These are phyloP conservation scores for Candida sp. DNA, from an alignment of 1,139 yeast genomes.

Conservation along the genomic window DNA sequence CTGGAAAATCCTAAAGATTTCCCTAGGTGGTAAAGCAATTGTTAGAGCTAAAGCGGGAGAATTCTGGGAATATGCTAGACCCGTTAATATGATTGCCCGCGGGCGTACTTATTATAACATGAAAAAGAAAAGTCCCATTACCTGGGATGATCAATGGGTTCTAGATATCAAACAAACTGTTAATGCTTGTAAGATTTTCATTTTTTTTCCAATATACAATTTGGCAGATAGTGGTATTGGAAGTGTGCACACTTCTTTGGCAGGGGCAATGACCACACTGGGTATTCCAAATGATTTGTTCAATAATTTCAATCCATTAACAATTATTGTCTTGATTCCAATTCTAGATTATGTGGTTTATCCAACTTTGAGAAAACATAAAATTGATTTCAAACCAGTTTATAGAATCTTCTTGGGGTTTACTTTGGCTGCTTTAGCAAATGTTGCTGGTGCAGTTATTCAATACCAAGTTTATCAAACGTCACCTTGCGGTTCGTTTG, in stretches of 20 bases:
- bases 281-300: slow-evolving; percentile 74
- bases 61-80: slow-evolving; percentile 58
- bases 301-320: slow-evolving; percentile 64
- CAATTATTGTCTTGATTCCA: slow-evolving; percentile 64
- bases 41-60: slow-evolving; percentile 29
- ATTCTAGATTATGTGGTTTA: slow-evolving; percentile 55
- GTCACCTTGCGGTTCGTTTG: slow-evolving; percentile 39
- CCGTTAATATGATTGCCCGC: slow-evolving; percentile 43
- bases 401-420: slow-evolving; percentile 36
- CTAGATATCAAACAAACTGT: slow-evolving; percentile 58
- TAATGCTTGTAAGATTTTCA: slow-evolving; percentile 57
- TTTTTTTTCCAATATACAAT: slow-evolving; percentile 61
- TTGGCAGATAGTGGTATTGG: slow-evolving; percentile 67
- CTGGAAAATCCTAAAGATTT: slow-evolving; percentile 33
- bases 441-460: slow-evolving; percentile 38
- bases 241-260: slow-evolving; percentile 59
- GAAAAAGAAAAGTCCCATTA: slow-evolving; percentile 29
- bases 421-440: slow-evolving; percentile 31
- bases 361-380: slow-evolving; percentile 53
- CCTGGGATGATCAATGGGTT: slow-evolving; percentile 57
- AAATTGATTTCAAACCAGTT: slow-evolving; percentile 35
- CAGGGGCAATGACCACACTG: slow-evolving; percentile 61
- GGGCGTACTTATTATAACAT: slow-evolving; percentile 29
- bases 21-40: slow-evolving; percentile 39
- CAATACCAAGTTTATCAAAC: slow-evolving; percentile 31